Evolutionary conservation across 371 early-diverging fungal species (phyloP).

Genomic region (Mortierella sp.): DNA sequence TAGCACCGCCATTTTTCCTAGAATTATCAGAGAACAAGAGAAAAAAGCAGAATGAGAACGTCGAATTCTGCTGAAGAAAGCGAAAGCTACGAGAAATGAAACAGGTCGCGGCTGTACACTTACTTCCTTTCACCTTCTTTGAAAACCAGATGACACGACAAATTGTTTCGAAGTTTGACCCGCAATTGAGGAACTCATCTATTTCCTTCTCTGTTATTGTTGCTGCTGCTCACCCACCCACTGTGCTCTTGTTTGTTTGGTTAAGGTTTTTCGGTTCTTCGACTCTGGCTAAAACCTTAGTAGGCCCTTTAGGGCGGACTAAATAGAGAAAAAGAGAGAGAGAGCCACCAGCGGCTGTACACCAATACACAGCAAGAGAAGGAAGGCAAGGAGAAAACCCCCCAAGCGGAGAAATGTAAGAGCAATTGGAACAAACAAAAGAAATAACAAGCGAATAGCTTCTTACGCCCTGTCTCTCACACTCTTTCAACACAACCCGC

Average conservation of each 20-base stretch:
- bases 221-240: background rate
- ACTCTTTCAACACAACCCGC: too few relatives aligned
- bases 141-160: background rate
- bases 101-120: background rate
- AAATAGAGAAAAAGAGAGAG: background rate
- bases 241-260: background rate
- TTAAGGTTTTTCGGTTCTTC: background rate
- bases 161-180: background rate
- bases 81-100: background rate
- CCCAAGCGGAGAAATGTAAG: too few relatives aligned
- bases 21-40: background rate
- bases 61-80: background rate
- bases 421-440: too few relatives aligned
- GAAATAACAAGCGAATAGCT: too few relatives aligned
- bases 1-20: background rate
- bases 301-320: background rate
- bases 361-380: background rate
- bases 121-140: background rate
- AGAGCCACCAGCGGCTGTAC: background rate
- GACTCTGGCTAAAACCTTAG: conserved; percentile 1
- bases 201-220: background rate
- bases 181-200: background rate
- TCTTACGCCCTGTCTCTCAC: too few relatives aligned
- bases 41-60: background rate
- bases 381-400: background rate